Evolutionary conservation across 208 protist genomes (phyloP), one percentile per base, ranked within the genome.

Genomic region (Crithidia mellificae): DNA sequence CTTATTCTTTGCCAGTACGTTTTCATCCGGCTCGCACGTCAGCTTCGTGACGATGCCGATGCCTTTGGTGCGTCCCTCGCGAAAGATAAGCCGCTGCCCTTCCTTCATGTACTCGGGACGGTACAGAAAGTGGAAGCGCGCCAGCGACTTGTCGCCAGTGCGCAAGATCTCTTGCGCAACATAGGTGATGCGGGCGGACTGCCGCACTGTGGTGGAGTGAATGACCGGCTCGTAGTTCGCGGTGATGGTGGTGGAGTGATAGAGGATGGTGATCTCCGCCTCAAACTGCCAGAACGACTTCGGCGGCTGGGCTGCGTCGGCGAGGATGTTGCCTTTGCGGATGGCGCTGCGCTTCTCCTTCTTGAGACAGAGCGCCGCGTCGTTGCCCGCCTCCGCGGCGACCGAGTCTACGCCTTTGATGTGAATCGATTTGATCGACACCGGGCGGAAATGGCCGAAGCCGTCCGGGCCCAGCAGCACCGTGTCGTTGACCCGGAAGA

Each of bases 211-310:
- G 1, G 77, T 81, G 24, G 82, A 98, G 82, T 99, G 98, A 29
- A 99, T 96, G 27, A 99, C 94, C 8, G 97, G 94, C 74, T 99
- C 96, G 81, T 99, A 99, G 74, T 98, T 93, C 4, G 74, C 62
- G n/a, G 85, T 68, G 68, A 99, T 99, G 7, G 98, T 99, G 1
- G 98, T 99, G 20, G 96, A 93, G 80, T 99, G 98, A 76, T 99
- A 98, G 19, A 99, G 82, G 19, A 99, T 93, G 15, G 97, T 81
- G 6, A 99, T 74, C 53, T 99, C 98, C 6, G 97, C 98, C 73
- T 98, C 92, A 63, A 99, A 99, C 77, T 98, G 93, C 85, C 93
- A 96, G 59, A 76, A 91, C 20, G 97, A 81, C 71, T 76, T 75
- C 6, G 93, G 88, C 29, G 85, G 63, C 36, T 49, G 59, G 2